A percentile compares a stretch with the other conserved stretches of the same genome.
phyloP scores from a whole-genome alignment of 148 eudicot species.

The Hydrangea macrophylla region DNA sequence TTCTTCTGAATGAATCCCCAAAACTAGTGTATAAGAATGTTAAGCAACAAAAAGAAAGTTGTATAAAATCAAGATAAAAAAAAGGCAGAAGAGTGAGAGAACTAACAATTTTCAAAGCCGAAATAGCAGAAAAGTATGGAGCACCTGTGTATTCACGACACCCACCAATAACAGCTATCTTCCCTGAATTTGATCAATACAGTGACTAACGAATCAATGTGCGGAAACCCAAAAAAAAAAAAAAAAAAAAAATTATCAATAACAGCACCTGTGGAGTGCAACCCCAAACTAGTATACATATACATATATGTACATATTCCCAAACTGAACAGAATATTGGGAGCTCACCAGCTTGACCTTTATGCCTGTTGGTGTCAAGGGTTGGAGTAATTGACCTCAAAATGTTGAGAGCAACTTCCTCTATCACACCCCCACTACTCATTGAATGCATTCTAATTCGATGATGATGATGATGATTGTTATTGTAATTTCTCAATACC shows the following conservation, averaged over 20 bases:
- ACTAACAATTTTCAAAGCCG: conserved; percentile 94
- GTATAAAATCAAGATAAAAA: not conserved
- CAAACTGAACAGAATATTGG: not conserved
- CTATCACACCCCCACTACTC: conserved; percentile 37
- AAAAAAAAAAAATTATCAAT: too few relatives aligned
- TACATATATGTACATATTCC: not conserved
- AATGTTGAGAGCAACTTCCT: conserved; percentile 56
- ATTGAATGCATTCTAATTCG: conserved; percentile 37
- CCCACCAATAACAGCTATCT: conserved; percentile 94
- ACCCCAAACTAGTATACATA: too few relatives aligned
- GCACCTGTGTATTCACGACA: conserved; percentile 99
- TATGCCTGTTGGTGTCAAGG: conserved; percentile 60
- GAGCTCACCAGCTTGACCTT: conserved; percentile 90
- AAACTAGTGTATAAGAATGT: too few relatives aligned
- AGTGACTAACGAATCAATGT: not conserved
- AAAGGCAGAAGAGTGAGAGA: not conserved
- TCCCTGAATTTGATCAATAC: conserved; percentile 55
- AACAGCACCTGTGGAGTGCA: too few relatives aligned
- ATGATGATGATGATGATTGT: conserved; percentile 22
- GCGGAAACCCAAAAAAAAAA: not conserved
- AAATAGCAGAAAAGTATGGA: conserved; percentile 93
- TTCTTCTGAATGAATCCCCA: too few relatives aligned
- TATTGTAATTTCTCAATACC: conserved; percentile 34
- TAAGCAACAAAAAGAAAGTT: not conserved
- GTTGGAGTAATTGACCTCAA: conserved; percentile 69